A percentile compares a stretch with the other conserved stretches of the same genome.
These are phyloP conservation scores for Penicillium sp. DNA, from an alignment of 2,329 filamentous ascomycete species.

Conservation along the genomic window DNA sequence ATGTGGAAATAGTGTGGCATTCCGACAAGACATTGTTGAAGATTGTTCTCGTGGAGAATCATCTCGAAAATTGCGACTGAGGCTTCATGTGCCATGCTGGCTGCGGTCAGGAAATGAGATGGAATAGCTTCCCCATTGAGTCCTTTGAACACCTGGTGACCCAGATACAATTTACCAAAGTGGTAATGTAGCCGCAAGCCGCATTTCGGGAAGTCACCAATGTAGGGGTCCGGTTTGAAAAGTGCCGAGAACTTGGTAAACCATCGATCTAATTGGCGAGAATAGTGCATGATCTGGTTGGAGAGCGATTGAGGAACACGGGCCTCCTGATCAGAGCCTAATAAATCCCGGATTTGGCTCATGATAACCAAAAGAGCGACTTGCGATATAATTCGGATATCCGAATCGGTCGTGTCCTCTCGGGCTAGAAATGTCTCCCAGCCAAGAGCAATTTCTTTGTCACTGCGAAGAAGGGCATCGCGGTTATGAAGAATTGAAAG, in stretches of 20 bases:
- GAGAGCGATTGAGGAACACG: constrained; percentile 30
- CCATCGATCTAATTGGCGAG: constrained; percentile 35
- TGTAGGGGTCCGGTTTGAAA: constrained; percentile 27
- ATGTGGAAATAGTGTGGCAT: constrained; percentile 50
- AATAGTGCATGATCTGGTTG: constrained; percentile 34
- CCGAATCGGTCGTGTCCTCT: constrained; percentile 37
- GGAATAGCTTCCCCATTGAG: constrained; percentile 42
- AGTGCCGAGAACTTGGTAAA: constrained; percentile 31
- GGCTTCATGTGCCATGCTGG: constrained; percentile 34
- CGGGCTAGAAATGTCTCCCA: constrained; percentile 40
- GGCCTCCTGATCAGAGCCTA: constrained; percentile 37
- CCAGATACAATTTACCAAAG: constrained; percentile 54
- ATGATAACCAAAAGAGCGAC: constrained; percentile 42
- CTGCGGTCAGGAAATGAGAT: constrained; percentile 34
- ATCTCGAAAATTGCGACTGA: constrained; percentile 45
- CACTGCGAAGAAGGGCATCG: constrained; percentile 39
- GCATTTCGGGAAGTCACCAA: constrained; percentile 53
- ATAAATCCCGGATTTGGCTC: constrained; percentile 39
- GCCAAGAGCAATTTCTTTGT: constrained; percentile 40
- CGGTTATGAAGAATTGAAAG: constrained; percentile 43
- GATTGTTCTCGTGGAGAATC: constrained; percentile 41
- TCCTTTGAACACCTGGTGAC: constrained; percentile 53
- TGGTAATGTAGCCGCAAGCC: constrained; percentile 53
- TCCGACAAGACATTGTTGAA: constrained; percentile 42
- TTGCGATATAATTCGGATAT: constrained; percentile 39